Evolutionary conservation across 768 basidiomycete species (phyloP).

Genomic region (Trametes sanguinea): DNA sequence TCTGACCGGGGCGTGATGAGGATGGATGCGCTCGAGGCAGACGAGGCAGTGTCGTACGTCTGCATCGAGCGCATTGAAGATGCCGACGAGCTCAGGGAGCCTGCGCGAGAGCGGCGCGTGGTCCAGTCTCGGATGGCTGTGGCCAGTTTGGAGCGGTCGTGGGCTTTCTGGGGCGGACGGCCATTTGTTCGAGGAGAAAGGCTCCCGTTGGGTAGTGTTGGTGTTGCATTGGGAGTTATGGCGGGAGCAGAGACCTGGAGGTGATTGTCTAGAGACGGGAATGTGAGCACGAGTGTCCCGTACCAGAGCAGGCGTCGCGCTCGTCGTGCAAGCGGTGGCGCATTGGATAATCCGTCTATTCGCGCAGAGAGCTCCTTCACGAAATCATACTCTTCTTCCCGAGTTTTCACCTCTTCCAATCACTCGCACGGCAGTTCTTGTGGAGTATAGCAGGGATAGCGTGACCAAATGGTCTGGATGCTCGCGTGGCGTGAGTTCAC

Average conservation of each 20-base stretch:
- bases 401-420: conserved; percentile 85
- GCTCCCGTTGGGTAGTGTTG: background rate
- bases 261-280: background rate
- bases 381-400: conserved; percentile 85
- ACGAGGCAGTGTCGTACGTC: conserved; percentile 12
- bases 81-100: conserved; percentile 17
- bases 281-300: conserved; percentile 13
- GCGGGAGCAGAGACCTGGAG: background rate
- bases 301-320: conserved; percentile 76
- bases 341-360: conserved; percentile 59
- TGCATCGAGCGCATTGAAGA: conserved; percentile 19
- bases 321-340: conserved; percentile 59
- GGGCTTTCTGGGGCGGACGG: background rate
- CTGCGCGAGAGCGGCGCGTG: conserved; percentile 43
- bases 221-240: background rate
- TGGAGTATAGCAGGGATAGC: conserved; percentile 63
- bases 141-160: conserved; percentile 8
- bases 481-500: conserved; percentile 64
- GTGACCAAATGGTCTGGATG: conserved; percentile 75
- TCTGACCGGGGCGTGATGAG: conserved; percentile 17
- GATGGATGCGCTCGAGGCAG: conserved; percentile 11
- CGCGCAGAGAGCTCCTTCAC: conserved; percentile 60
- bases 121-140: conserved; percentile 48
- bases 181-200: background rate
- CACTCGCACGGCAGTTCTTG: conserved; percentile 70